Evolutionary conservation across 2,329 filamentous ascomycete species (phyloP), one percentile per base, ranked within the genome.

Genomic region (Purpureocillium lavendulum): DNA sequence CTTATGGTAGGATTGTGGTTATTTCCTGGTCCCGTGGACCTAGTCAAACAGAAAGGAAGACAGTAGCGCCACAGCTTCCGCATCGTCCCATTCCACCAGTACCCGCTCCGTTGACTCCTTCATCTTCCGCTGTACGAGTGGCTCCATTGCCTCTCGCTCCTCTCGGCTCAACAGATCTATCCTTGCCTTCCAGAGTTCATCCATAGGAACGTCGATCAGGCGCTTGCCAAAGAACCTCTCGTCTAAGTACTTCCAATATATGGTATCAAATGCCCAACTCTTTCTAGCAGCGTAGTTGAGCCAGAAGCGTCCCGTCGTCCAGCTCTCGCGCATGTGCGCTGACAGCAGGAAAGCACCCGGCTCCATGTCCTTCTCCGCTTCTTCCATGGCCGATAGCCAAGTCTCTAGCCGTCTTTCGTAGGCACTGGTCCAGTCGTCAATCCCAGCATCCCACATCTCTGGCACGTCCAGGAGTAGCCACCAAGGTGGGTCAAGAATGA

Each of bases 201-300:
- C 24, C 18, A 35, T 40, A 1, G 28, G 2, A 13, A 50, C 8
- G 3, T 24, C 41, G 1, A 26, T 32, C 17, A 41, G 42, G 24
- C 52, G 34, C 15, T 42, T 7, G 3, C 47, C 44, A 33, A 61
- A 65, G 39, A 56, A 61, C 3, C 41, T 49, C 42, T 57, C 49
- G 32, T 65, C 58, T 4, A 64, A 37, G 39, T 42, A 60, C 31
- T 48, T 59, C 61, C 60, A 66, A 39, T 45, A 66, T 4, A 63
- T 42, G 5, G 47, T 36, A 35, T 66, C 61, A 41, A 65, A 62
- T 0, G 51, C 56, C 58, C 57, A 62, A 33, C 58, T 64, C 33
- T 60, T 62, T 40, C 57, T 54, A 2, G 54, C 58, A 3, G 51
- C 60, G 14, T 62, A 61, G 39, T 43, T 60, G 13, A 63, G 38